Base-by-base conservation (phyloP, 768 basidiomycete species). In the Auricularia sp. region DNA sequence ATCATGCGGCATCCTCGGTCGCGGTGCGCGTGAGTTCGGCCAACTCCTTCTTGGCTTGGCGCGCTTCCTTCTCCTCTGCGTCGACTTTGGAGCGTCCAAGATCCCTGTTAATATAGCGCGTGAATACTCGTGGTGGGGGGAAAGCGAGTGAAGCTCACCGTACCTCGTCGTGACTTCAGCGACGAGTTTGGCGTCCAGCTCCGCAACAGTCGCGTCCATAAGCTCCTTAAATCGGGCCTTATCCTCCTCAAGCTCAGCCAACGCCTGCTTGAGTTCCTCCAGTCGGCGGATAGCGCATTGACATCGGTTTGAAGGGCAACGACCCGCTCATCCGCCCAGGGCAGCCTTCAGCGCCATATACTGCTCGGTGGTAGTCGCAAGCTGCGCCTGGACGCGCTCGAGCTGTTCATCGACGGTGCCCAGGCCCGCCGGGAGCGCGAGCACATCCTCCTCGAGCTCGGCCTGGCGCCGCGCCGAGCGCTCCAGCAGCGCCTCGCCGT, bases 371-470 rank as follows among this genome's bases (percentile, higher is more conserved):
- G 82, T 85, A 69, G 90, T 85, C 73, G 88, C 90, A 74, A 92
- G 89, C 54, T 88, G 79, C 45, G 83, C 81, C 71, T 94, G 79
- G 0, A 90, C 88, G 7, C 89, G 83, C 65, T 91, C 91, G 8
- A 96, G 81, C 70, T 98, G 93, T 3, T 87, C 88, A 69, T 95
- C 92, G 13, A 96, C 79, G 2, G 85, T 81, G 65, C 94, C 91
- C 56, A 96, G 80, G 70, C 98, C 95, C 3, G 80, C 79, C 69
- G 96, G 92, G 24, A 97, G 75, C 1, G 87, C 84, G 1, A 78
- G 77, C 13, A 95, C 82, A 70, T 95, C 94, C 63, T 97, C 94
- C 72, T 93, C 88, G 2, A 98, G 80, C 66, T 92, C 87, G 36
- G 80, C 80, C 73, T 96, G 93, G n/a, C 87, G 85, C 68, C 85